These are phyloP conservation scores for Citrus sp. DNA, from an alignment of 345 rosid species.

Conservation along the genomic window DNA sequence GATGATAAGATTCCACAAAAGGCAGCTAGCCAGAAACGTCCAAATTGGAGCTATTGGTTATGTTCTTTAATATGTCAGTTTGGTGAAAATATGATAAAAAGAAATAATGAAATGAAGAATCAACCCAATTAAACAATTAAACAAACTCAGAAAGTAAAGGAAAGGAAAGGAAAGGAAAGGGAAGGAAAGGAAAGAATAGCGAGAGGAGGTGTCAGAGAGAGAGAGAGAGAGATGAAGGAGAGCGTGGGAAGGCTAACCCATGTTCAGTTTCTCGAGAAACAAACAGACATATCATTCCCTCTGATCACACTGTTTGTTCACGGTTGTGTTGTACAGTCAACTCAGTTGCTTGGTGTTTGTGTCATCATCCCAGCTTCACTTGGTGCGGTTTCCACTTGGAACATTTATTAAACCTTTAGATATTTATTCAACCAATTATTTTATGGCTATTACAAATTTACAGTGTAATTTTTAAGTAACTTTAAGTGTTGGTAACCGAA, in stretches of 20 bases:
- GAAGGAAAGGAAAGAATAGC: neutral
- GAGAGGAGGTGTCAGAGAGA: neutral
- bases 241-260: neutral
- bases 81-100: neutral
- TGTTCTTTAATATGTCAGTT: neutral
- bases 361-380: neutral
- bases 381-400: neutral
- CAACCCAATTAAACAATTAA: neutral
- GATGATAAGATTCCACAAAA: neutral
- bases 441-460: no score
- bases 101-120: neutral
- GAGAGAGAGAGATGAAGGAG: neutral
- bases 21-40: neutral
- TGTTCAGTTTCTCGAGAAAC: constrained; percentile 12
- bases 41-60: neutral
- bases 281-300: neutral
- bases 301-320: neutral
- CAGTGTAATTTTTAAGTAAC: accelerated
- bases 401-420: no score
- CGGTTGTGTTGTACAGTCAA: neutral
- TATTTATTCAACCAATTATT: no score
- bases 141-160: neutral
- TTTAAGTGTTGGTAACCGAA: no score
- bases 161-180: neutral
- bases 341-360: neutral